Evolutionary conservation across 164 flowering plant species (phyloP).

Genomic region (Buxus sempervirens): DNA sequence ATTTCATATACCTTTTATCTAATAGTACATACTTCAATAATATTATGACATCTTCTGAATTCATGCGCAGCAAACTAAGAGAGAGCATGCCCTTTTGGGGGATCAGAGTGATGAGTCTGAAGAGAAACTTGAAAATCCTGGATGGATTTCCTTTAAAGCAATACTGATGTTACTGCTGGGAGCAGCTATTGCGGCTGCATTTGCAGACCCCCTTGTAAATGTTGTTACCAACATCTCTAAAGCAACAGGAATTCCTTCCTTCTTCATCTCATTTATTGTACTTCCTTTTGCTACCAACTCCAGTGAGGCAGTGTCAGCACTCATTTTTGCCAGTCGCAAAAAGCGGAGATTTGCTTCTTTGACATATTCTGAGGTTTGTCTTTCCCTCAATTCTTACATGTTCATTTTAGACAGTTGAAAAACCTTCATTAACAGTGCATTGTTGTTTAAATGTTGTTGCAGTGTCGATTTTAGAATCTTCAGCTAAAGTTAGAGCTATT

Average conservation of each 20-base stretch:
- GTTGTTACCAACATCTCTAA: conserved; percentile 73
- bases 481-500: neutral
- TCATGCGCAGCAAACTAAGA: conserved; percentile 46
- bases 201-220: conserved; percentile 91
- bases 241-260: conserved; percentile 80
- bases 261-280: conserved; percentile 85
- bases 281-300: conserved; percentile 91
- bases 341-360: conserved; percentile 68
- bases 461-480: too few species aligned
- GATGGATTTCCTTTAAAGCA: conserved; percentile 50
- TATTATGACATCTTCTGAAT: conserved; percentile 8
- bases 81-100: conserved; percentile 44
- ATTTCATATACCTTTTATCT: neutral
- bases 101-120: conserved; percentile 51
- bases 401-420: neutral
- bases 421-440: too few species aligned
- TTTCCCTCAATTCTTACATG: neutral
- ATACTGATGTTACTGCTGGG: conserved; percentile 57
- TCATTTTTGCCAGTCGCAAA: conserved; percentile 70
- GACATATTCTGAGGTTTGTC: conserved; percentile 82
- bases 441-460: too few species aligned
- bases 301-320: conserved; percentile 84
- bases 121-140: conserved; percentile 40
- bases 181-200: conserved; percentile 62
- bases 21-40: neutral